A percentile compares a stretch with the other conserved stretches of the same genome.
These are phyloP conservation scores for Penicillium sp. DNA, from an alignment of 2,329 filamentous ascomycete species.

Conservation along the genomic window DNA sequence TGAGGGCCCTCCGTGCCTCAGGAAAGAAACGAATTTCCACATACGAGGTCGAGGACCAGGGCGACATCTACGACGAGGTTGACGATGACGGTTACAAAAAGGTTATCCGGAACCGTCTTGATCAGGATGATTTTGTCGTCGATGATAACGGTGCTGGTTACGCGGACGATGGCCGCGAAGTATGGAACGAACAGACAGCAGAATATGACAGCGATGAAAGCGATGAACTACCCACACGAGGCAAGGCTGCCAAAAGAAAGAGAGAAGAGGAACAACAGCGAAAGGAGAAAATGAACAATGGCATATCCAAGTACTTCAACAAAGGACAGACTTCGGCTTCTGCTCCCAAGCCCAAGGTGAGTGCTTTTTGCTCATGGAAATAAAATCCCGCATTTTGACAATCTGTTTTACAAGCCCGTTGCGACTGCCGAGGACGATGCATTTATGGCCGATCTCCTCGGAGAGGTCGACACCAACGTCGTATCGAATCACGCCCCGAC, in stretches of 20 bases:
- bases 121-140: conserved; percentile 96
- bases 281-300: conserved; percentile 81
- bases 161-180: conserved; percentile 89
- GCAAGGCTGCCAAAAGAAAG: conserved; percentile 74
- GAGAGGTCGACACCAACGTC: conserved; percentile 80
- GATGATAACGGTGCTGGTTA: conserved; percentile 98
- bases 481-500: conserved; percentile 56
- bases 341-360: conserved; percentile 76
- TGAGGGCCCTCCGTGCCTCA: conserved; percentile 77
- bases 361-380: conserved; percentile 15
- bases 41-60: conserved; percentile 82
- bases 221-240: conserved; percentile 64
- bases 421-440: conserved; percentile 85
- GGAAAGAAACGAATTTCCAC: conserved; percentile 88
- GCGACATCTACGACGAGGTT: conserved; percentile 89
- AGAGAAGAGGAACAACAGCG: conserved; percentile 83
- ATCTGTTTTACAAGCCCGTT: conserved; percentile 54
- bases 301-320: conserved; percentile 93
- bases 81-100: conserved; percentile 98
- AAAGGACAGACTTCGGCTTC: conserved; percentile 62
- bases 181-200: conserved; percentile 74
- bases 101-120: conserved; percentile 81
- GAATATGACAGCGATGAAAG: conserved; percentile 61
- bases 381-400: conserved; percentile 7
- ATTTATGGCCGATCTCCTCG: conserved; percentile 81